phyloP scores from a whole-genome alignment of 73 alveolate genomes.

The Tetrahymena thermophila region DNA sequence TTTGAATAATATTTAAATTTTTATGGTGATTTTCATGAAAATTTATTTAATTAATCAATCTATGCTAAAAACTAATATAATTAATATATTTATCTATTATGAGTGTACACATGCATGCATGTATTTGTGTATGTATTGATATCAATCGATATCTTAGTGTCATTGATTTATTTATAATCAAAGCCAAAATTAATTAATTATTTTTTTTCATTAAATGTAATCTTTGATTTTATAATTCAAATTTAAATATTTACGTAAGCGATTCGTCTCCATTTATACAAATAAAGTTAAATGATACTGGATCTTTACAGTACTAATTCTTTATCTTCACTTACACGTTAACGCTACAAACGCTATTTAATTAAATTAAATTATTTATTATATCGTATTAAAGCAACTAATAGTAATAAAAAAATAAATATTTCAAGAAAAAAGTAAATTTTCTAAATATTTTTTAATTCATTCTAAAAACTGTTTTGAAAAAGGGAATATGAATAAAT shows the following conservation, averaged over 20 bases:
- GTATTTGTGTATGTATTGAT: no score
- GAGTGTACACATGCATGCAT: no score
- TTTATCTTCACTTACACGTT: not conserved
- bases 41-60: no score
- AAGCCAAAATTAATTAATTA: not conserved
- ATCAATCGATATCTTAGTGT: not conserved
- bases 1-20: not conserved
- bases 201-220: not conserved
- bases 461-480: not conserved
- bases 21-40: not conserved
- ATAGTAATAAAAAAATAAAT: no score
- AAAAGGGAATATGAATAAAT: no score
- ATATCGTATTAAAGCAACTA: not conserved
- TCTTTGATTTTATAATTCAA: not conserved
- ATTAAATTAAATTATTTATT: not conserved
- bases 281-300: not conserved
- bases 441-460: no score
- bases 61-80: no score
- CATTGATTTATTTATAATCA: not conserved
- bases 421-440: no score
- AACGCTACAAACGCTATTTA: not conserved
- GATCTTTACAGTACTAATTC: not conserved
- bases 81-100: no score
- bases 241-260: not conserved
- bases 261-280: not conserved